phyloP scores from a whole-genome alignment of 2,329 filamentous ascomycete species.

The Ascochyta viciae-villosae region DNA sequence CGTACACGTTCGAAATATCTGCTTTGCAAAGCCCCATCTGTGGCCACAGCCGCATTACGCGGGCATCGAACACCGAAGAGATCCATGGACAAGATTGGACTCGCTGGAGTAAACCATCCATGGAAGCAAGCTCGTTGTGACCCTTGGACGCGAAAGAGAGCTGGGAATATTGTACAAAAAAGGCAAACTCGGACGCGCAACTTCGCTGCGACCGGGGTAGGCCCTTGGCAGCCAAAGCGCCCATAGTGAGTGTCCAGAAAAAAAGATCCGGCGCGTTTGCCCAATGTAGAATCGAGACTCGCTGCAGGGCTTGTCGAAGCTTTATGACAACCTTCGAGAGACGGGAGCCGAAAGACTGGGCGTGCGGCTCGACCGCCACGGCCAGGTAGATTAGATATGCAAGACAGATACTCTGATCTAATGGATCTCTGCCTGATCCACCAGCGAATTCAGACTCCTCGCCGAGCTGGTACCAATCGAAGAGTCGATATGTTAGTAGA shows the following conservation, averaged over 20 bases:
- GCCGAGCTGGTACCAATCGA: conserved; percentile 36
- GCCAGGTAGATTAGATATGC: conserved; percentile 37
- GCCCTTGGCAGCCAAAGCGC: conserved; percentile 31
- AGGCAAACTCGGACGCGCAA: conserved; percentile 10
- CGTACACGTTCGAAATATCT: conserved; percentile 15
- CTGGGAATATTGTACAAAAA: conserved; percentile 30
- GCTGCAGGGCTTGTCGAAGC: conserved; percentile 27
- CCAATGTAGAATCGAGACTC: conserved; percentile 28
- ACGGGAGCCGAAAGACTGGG: conserved; percentile 20
- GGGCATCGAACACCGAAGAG: conserved; percentile 26
- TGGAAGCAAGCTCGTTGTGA: conserved; percentile 18
- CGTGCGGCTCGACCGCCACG: conserved; percentile 29
- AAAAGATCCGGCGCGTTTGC: conserved; percentile 28
- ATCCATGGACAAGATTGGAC: conserved; percentile 28
- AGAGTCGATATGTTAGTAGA: conserved; percentile 35
- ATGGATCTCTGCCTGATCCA: conserved; percentile 5
- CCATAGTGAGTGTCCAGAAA: conserved; percentile 42
- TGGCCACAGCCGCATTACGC: conserved; percentile 26
- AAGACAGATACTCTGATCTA: conserved; percentile 38
- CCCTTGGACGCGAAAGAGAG: conserved; percentile 10
- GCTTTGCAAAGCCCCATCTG: conserved; percentile 28
- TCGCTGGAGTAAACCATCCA: conserved; percentile 10
- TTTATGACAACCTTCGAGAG: conserved; percentile 32
- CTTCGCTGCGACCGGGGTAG: conserved; percentile 8
- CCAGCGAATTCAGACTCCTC: conserved; percentile 12